Base-by-base conservation (phyloP, 768 basidiomycete species). In the Phylloporus sp. region DNA sequence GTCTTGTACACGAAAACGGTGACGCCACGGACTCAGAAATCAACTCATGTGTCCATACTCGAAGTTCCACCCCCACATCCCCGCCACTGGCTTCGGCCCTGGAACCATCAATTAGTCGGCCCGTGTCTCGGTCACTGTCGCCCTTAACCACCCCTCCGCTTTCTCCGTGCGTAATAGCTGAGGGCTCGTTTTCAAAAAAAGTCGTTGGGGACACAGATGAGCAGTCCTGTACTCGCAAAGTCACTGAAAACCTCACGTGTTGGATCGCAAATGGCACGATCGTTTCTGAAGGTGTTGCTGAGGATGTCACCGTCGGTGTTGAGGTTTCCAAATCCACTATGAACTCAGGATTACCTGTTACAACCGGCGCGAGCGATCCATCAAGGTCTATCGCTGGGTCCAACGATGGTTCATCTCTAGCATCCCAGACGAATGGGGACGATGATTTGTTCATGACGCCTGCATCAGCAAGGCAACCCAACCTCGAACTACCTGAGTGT, bases 111-210 rank as follows among this genome's bases (percentile, higher is more conserved):
- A 16, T 13, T 23, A n/a, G n/a, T n/a, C n/a, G n/a, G n/a, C n/a
- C n/a, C n/a, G n/a, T n/a, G n/a, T n/a, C n/a, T n/a, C n/a, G n/a
- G 29, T 16, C 22, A 6, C 5, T n/a, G 16, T 43, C 43, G 4
- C 44, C 51, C 13, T n/a, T 45, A 42, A 62, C 52, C 6, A 53
- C 57, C 6, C 34, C 48, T 0, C 7, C 46, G 15, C 44, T 26
- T 39, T 52, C 46, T 4, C 51, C 55, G 10, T 31, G 1, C 2
- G 3, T 41, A 6, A 28, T 7, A 26, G 13, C 8, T n/a, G 45
- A 18, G n/a, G 2, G 35, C 16, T 26, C 23, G 45, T 18, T 20
- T 45, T 10, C 6, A 6, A 40, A 42, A 29, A 22, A 40, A 31
- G 24, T 18, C 29, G 10, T 20, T 11, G 18, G 6, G 10, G 28